Percentiles rank a stretch among this genome's conserved stretches.
Conservation (phyloP, 2,329 filamentous ascomycete species). For the Fusarium pseudonygamai region DNA sequence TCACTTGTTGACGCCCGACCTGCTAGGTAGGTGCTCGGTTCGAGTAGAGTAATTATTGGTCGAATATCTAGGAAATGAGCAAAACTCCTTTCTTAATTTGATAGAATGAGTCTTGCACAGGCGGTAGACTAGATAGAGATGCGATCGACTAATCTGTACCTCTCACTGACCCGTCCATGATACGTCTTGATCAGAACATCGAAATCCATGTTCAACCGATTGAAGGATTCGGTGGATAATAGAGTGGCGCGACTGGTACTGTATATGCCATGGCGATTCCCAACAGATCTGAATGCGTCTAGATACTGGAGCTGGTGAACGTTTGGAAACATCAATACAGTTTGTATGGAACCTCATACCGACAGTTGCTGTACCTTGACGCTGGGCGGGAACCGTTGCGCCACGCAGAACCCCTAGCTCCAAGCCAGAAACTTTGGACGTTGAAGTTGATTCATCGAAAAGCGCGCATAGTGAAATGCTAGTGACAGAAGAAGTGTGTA, state of each 20-base stretch:
- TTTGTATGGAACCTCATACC: not conserved
- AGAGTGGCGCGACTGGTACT: constrained; percentile 2
- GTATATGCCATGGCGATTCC: not conserved
- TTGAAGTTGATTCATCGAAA: not conserved
- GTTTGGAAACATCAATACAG: not conserved
- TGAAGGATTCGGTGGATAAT: not conserved
- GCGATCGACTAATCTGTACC: not conserved
- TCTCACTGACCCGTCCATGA: not conserved
- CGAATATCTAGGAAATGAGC: not conserved
- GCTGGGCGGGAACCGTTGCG: not conserved
- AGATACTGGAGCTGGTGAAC: not conserved
- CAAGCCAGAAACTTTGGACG: not conserved
- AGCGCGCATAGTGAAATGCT: not conserved
- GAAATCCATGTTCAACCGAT: not conserved
- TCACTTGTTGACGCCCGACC: not conserved
- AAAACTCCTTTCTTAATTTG: not conserved
- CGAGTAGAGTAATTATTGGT: not conserved
- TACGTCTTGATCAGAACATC: not conserved
- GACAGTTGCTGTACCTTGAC: not conserved
- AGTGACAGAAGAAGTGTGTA: not conserved
- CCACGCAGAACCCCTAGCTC: not conserved
- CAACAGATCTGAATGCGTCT: not conserved
- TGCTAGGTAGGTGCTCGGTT: not conserved
- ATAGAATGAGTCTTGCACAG: not conserved
- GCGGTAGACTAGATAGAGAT: not conserved